Evolutionary conservation across 768 basidiomycete species (phyloP), one percentile per base, ranked within the genome.

Genomic region (Fomitopsis serialis): DNA sequence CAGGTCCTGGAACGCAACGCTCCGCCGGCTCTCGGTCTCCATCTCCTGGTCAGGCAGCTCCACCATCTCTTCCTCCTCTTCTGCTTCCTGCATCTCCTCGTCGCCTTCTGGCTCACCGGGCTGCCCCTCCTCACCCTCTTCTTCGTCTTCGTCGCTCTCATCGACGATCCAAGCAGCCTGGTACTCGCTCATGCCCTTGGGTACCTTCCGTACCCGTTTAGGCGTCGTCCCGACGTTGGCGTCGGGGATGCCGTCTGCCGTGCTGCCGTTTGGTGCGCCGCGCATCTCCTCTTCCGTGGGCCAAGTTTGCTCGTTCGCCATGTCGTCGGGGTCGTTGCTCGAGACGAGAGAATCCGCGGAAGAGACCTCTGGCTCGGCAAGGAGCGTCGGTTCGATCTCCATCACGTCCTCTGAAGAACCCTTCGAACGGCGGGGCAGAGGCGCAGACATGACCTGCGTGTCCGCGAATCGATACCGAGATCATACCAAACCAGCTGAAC

Each of bases 261-360:
- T 66, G n/a, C 60, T 58, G 11, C 54, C 50, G 25, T 64, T 58
- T 3, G 57, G 66, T 3, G 63, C 70, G 6, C 70, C 78, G 21
- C 73, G 74, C 85, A 98, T 91, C 67, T 98, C 96, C 63, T 98
- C 96, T 66, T 98, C 93, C 0, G 93, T 96, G 0, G 96, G 96
- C 95, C 96, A 98, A 0, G 96, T 99, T 68, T 99, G 96, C 63
- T 99, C 96, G 65, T 96, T 97, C 34, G 78, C 82, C 69, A 97
- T 78, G 53, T 91, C 85, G 62, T 98, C 94, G 3, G 88, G 90
- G 22, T 89, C 84, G 66, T 96, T 94, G 47, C 80, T 85, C 1
- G 92, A 93, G 12, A 90, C 79, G 46, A 98, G 72, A 6, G 93
- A 93, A 67, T 98, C 95, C 0, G 87, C 89, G 1, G 81, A 75